Conservation (phyloP, 1,284 basidiomycete species). For the Marasmius fiardii region DNA sequence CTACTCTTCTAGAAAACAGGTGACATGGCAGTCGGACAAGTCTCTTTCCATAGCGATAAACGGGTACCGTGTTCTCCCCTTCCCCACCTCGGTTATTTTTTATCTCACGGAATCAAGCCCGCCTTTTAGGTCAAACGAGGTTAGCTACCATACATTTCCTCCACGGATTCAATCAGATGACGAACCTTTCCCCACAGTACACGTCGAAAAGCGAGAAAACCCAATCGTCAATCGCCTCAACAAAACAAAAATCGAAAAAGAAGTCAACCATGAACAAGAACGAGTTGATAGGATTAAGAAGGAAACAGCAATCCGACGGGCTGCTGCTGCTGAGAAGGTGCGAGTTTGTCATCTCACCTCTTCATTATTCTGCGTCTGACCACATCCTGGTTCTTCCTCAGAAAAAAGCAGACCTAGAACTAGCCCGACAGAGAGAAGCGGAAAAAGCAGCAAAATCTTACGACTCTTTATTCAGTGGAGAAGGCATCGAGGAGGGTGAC, state of each 20-base stretch:
- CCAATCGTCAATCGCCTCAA: conserved; percentile 90
- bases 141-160: conserved; percentile 26
- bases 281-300: conserved; percentile 77
- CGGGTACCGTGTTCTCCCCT: conserved; percentile 41
- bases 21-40: conserved; percentile 94
- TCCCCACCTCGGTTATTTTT: background rate
- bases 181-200: conserved; percentile 43
- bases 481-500: conserved; percentile 33
- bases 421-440: conserved; percentile 63
- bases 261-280: conserved; percentile 92
- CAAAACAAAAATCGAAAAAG: conserved; percentile 86
- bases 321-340: conserved; percentile 13
- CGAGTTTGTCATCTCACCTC: too few relatives aligned
- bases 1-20: conserved; percentile 77
- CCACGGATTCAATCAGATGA: too few relatives aligned
- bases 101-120: background rate
- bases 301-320: conserved; percentile 35
- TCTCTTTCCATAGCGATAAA: conserved; percentile 91
- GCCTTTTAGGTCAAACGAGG: conserved; percentile 70
- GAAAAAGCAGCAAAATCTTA: conserved; percentile 80
- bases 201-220: conserved; percentile 84
- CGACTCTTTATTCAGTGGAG: conserved; percentile 61
- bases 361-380: background rate
- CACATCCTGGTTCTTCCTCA: conserved; percentile 23
- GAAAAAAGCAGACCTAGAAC: conserved; percentile 72